phyloP scores from a whole-genome alignment of 2,329 filamentous ascomycete genomes.

The Fusarium annulatum region DNA sequence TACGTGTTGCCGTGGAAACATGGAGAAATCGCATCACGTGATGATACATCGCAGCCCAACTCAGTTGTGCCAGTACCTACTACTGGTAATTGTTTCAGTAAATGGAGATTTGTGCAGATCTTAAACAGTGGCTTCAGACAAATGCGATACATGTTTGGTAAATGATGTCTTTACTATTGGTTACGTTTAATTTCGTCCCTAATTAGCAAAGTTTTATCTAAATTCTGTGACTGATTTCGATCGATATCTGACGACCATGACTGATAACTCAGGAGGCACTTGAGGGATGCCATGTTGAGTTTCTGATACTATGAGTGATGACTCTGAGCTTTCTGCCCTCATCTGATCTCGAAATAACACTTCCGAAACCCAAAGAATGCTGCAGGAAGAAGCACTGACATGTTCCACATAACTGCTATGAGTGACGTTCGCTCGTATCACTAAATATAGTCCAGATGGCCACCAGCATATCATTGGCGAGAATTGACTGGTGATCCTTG shows the following conservation, averaged over 20 bases:
- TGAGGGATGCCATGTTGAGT: background rate
- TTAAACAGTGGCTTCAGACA: constrained; percentile 28
- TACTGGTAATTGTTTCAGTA: background rate
- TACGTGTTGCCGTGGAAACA: constrained; percentile 45
- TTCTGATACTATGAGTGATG: background rate
- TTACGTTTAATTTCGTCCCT: background rate
- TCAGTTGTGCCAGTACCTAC: background rate
- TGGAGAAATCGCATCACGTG: constrained; percentile 25
- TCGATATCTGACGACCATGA: background rate
- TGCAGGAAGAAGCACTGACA: background rate
- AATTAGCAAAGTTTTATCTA: background rate
- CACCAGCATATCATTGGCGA: constrained; percentile 20
- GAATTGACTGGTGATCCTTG: constrained; percentile 23
- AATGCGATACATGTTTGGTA: background rate
- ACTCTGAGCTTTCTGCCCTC: background rate
- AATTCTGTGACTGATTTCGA: background rate
- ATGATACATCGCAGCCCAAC: background rate
- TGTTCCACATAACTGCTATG: background rate
- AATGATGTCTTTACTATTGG: background rate
- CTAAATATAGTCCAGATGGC: constrained; percentile 17
- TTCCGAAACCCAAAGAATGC: background rate
- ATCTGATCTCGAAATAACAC: background rate
- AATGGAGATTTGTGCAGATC: background rate
- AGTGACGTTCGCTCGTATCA: background rate
- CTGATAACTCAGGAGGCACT: background rate